A percentile compares a stretch with the other conserved stretches of the same genome.
Conservation (phyloP, 1,284 basidiomycete species). For the Entoloma clypeatum region DNA sequence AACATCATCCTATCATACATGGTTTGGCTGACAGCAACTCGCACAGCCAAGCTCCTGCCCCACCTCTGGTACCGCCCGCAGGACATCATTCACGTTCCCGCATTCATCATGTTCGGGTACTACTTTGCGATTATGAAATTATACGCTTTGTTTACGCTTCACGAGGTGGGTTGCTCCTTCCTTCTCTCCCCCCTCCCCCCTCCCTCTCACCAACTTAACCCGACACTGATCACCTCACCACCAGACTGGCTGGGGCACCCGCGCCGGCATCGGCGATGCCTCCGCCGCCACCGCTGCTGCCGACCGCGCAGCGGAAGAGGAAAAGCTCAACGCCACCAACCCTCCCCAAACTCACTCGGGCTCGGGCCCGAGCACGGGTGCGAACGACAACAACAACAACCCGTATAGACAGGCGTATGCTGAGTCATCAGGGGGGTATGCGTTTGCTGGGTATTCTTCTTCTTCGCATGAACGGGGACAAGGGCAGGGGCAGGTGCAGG, state of each 20-base stretch:
- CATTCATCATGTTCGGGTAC: slow-evolving; percentile 89
- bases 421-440: too few relatives aligned
- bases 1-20: slow-evolving; percentile 73
- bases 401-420: slow-evolving; percentile 19
- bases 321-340: slow-evolving; percentile 3
- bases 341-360: neutral
- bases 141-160: slow-evolving; percentile 78
- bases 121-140: slow-evolving; percentile 87
- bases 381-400: slow-evolving; percentile 19
- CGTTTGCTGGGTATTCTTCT: too few relatives aligned
- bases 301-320: slow-evolving; percentile 36
- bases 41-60: slow-evolving; percentile 83
- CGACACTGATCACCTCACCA: slow-evolving; percentile 4
- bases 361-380: too few relatives aligned
- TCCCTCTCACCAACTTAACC: slow-evolving; percentile 2
- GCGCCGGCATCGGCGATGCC: slow-evolving; percentile 83
- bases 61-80: slow-evolving; percentile 84
- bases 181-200: slow-evolving; percentile 8
- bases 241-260: slow-evolving; percentile 87
- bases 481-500: neutral
- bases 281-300: slow-evolving; percentile 66
- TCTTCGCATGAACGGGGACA: too few relatives aligned
- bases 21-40: slow-evolving; percentile 80
- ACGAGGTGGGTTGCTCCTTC: slow-evolving; percentile 72
- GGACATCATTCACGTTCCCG: slow-evolving; percentile 86